Percentiles rank a stretch among this genome's conserved stretches.
Evolutionary conservation across 495 filamentous ascomycete species (phyloP).

Genomic region (Aeminium ludgeri): DNA sequence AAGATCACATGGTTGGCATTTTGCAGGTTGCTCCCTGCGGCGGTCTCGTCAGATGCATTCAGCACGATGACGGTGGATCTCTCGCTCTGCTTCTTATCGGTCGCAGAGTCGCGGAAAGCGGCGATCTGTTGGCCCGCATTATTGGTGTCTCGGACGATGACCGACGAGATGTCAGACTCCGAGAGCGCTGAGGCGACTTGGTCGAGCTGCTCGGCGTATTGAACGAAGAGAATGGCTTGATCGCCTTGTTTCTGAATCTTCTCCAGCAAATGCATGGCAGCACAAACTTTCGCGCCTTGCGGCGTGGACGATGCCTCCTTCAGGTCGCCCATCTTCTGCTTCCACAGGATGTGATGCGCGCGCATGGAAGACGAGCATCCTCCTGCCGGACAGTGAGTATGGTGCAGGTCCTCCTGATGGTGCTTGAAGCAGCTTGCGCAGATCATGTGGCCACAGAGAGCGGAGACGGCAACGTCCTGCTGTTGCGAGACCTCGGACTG

Average conservation of each 20-base stretch:
- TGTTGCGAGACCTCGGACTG: not conserved
- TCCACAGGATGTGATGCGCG: constrained; percentile 7
- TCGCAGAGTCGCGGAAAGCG: constrained; percentile 26
- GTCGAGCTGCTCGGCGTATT: constrained; percentile 15
- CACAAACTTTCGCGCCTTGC: constrained; percentile 19
- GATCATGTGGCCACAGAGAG: constrained; percentile 35
- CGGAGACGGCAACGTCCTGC: constrained; percentile 20
- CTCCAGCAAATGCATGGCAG: constrained; percentile 15
- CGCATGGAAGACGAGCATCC: constrained; percentile 23
- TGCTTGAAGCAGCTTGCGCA: constrained; percentile 26
- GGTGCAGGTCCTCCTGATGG: not conserved
- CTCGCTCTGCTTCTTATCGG: constrained; percentile 13
- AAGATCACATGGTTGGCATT: constrained; percentile 68
- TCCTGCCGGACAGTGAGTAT: constrained; percentile 17
- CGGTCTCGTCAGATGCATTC: constrained; percentile 42
- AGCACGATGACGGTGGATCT: constrained; percentile 42
- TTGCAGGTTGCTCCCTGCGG: constrained; percentile 58
- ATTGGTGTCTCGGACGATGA: constrained; percentile 17
- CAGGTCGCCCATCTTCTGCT: constrained; percentile 9
- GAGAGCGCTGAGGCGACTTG: constrained; percentile 23
- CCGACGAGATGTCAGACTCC: constrained; percentile 21
- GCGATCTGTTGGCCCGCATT: constrained; percentile 25
- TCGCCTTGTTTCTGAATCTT: constrained; percentile 16
- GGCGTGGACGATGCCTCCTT: constrained; percentile 2
- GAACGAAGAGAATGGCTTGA: constrained; percentile 28